phyloP scores from a whole-genome alignment of 2,329 filamentous ascomycete species.

The Chrysosporium queenslandicum region DNA sequence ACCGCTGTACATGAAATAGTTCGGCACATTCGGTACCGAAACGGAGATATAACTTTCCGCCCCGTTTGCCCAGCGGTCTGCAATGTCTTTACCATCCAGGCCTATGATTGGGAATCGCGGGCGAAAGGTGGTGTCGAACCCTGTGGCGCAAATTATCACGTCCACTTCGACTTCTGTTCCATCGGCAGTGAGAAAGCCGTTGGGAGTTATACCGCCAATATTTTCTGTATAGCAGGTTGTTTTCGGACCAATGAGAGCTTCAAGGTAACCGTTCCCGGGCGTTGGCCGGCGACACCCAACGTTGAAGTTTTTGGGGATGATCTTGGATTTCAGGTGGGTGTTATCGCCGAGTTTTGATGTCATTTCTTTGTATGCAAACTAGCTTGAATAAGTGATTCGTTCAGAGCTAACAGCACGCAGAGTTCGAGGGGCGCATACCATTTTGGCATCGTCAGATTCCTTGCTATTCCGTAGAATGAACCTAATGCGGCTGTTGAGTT shows the following conservation, averaged over 20 bases:
- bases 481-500: constrained; percentile 22
- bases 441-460: constrained; percentile 16
- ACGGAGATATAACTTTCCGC: constrained; percentile 16
- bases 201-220: constrained; percentile 17
- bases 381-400: not conserved
- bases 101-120: constrained; percentile 17
- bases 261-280: constrained; percentile 32
- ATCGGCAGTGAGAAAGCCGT: constrained; percentile 34
- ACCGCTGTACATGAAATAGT: constrained; percentile 18
- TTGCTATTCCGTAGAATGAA: constrained; percentile 16
- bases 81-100: constrained; percentile 12
- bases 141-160: constrained; percentile 58
- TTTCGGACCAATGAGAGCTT: constrained; percentile 22
- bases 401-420: not conserved
- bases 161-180: constrained; percentile 50
- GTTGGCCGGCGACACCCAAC: constrained; percentile 32
- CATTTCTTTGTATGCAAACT: constrained; percentile 17
- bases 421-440: constrained; percentile 4
- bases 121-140: constrained; percentile 46
- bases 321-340: constrained; percentile 14
- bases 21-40: constrained; percentile 15
- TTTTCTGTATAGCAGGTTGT: constrained; percentile 17
- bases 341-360: constrained; percentile 14
- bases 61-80: constrained; percentile 13
- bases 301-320: constrained; percentile 23